Percentiles rank a stretch among this genome's conserved stretches.
phyloP scores from a whole-genome alignment of 2,329 filamentous ascomycete species.

The Grosmannia huntii region DNA sequence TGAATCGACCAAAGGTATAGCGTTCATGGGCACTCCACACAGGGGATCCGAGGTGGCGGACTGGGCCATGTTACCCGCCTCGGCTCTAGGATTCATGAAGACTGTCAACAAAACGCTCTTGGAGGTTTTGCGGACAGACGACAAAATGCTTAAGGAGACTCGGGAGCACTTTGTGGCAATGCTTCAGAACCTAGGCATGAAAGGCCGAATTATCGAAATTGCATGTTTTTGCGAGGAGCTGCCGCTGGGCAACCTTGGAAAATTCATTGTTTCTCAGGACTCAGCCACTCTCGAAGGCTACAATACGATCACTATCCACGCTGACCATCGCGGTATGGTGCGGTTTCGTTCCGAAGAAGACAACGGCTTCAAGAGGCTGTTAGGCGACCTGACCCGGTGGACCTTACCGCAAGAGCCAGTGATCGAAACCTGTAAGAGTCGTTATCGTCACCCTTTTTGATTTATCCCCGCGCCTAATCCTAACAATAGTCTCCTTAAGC shows the following conservation, averaged over 20 bases:
- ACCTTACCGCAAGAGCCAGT: background rate
- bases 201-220: background rate
- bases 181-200: background rate
- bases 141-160: conserved; percentile 14
- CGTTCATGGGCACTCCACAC: conserved; percentile 27
- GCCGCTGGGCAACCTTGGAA: background rate
- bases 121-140: conserved; percentile 15
- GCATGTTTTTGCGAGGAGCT: background rate
- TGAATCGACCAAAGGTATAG: conserved; percentile 16
- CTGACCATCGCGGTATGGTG: conserved; percentile 21
- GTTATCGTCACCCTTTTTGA: background rate
- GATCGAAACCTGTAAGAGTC: background rate
- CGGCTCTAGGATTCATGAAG: conserved; percentile 18
- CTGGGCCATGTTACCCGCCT: conserved; percentile 20
- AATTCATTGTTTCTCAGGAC: background rate
- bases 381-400: background rate
- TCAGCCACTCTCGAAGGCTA: background rate
- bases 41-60: conserved; percentile 20
- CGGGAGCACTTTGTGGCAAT: background rate
- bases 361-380: background rate
- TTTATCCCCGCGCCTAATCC: background rate
- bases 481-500: background rate
- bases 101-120: conserved; percentile 19
- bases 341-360: conserved; percentile 18
- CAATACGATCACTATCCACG: conserved; percentile 16